phyloP scores from a whole-genome alignment of 176 grass and related monocot genomes.

The Poa pratensis region DNA sequence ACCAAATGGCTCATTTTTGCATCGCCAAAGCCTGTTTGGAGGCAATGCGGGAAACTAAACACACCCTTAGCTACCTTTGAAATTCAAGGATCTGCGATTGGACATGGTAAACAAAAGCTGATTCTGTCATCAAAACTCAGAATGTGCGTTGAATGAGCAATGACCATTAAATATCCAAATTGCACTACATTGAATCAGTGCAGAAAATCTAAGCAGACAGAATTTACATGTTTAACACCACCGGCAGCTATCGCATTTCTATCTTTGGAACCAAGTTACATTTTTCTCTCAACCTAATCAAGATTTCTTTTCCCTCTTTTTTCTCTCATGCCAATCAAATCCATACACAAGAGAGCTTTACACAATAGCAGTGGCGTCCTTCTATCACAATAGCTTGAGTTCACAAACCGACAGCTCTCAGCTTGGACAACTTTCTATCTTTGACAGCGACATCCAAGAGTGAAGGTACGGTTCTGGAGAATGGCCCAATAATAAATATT shows the following conservation, averaged over 20 bases:
- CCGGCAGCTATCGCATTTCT: background rate
- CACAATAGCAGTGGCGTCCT: constrained; percentile 29
- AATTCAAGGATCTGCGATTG: too few relatives aligned
- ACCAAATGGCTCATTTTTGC: too few relatives aligned
- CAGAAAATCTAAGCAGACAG: background rate
- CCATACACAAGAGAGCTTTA: constrained; percentile 21
- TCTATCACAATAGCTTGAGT: background rate
- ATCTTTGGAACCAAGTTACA: background rate
- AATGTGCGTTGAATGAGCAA: too few relatives aligned
- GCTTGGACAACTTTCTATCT: background rate
- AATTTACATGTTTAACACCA: background rate
- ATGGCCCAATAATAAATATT: background rate
- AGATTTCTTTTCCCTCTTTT: background rate
- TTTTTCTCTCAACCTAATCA: background rate
- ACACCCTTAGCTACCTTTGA: too few relatives aligned
- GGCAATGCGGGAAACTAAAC: too few relatives aligned
- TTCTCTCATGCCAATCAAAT: background rate
- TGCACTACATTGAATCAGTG: background rate
- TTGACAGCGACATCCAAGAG: constrained; percentile 25
- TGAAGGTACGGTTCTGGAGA: constrained; percentile 8
- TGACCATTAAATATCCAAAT: background rate
- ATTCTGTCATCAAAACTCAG: too few relatives aligned
- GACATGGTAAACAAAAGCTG: too few relatives aligned
- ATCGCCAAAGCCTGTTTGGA: too few relatives aligned
- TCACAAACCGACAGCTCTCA: background rate